A percentile compares a stretch with the other conserved stretches of the same genome.
These are phyloP conservation scores for Malus hybrid DNA, from an alignment of 331 rosid species.

Conservation along the genomic window DNA sequence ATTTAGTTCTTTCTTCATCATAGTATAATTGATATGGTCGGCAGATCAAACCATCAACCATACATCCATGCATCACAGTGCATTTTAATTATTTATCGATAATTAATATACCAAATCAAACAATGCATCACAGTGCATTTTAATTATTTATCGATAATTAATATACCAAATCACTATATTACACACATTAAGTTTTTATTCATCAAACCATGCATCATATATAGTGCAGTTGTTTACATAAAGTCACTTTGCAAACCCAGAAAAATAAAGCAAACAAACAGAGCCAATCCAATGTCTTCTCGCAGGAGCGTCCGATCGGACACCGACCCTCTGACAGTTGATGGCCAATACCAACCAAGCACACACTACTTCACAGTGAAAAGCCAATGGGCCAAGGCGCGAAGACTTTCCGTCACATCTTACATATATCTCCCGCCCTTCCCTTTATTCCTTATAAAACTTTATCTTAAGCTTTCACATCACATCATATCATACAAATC, in stretches of 20 bases:
- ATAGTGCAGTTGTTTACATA: neutral
- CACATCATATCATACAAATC: neutral
- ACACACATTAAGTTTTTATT: no score
- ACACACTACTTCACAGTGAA: neutral
- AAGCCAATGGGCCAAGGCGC: neutral
- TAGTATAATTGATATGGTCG: no score
- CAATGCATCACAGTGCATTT: no score
- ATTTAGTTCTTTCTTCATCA: no score
- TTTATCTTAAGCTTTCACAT: neutral
- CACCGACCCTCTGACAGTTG: neutral
- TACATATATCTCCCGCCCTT: neutral
- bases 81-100: no score
- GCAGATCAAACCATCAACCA: no score
- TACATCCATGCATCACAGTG: no score
- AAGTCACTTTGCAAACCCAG: neutral
- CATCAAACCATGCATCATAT: no score
- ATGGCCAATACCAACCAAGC: neutral
- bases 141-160: no score
- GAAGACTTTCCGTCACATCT: neutral
- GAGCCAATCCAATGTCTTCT: neutral
- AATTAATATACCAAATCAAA: no score
- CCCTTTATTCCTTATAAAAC: neutral
- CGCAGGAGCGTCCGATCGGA: neutral
- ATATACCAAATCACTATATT: no score
- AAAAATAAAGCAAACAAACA: neutral